These are phyloP conservation scores for slime mould (Dictyostelium discoideum) DNA, from an alignment of 78 protist species.

Conservation along the genomic window DNA sequence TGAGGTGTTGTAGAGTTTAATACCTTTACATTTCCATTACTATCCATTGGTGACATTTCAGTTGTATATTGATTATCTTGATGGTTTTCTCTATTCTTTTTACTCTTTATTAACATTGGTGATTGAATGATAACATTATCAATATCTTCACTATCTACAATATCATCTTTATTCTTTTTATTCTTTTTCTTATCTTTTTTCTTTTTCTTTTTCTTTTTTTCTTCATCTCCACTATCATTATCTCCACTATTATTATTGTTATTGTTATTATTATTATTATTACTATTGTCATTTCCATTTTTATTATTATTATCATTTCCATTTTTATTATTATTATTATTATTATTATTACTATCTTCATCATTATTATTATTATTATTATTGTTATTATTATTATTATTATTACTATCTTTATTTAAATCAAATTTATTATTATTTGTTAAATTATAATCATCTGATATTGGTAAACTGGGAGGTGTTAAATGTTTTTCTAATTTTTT, in stretches of 20 bases:
- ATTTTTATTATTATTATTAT: too few relatives aligned
- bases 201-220: slow-evolving; percentile 34
- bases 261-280: neutral
- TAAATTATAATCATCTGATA: neutral
- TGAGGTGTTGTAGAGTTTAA: neutral
- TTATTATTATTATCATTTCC: neutral
- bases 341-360: too few relatives aligned
- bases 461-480: neutral
- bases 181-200: slow-evolving; percentile 24
- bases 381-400: neutral
- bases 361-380: too few relatives aligned
- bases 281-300: neutral
- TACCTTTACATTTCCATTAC: neutral
- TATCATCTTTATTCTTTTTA: neutral
- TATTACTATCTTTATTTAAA: neutral
- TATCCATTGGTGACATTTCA: slow-evolving; percentile 3
- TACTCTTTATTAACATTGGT: neutral
- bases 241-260: neutral
- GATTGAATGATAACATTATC: neutral
- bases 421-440: too few relatives aligned
- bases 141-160: neutral
- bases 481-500: neutral
- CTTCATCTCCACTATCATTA: neutral
- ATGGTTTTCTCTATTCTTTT: neutral
- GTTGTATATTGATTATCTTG: slow-evolving; percentile 6